These are phyloP conservation scores for Podaxis mareebaensis DNA, from an alignment of 768 basidiomycete species.

Conservation along the genomic window DNA sequence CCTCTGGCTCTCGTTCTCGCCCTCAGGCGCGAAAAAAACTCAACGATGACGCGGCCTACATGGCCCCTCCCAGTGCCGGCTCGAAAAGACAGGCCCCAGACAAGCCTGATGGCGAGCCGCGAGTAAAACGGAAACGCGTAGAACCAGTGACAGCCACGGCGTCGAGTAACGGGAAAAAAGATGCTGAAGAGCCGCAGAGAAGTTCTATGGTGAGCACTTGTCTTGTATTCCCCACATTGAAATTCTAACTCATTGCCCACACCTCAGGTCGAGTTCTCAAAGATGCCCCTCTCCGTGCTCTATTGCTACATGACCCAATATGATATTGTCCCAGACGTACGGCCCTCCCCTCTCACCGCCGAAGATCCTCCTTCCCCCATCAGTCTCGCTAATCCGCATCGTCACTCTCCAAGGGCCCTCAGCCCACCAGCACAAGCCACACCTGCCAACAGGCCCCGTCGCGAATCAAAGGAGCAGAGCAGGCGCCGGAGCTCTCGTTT, in stretches of 20 bases:
- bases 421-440: constrained; percentile 50
- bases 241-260: constrained; percentile 3
- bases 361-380: constrained; percentile 73
- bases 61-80: constrained; percentile 54
- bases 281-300: constrained; percentile 63
- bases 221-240: not conserved
- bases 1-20: constrained; percentile 58
- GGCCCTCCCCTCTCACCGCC: constrained; percentile 66
- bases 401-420: constrained; percentile 47
- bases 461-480: constrained; percentile 61
- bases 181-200: constrained; percentile 39
- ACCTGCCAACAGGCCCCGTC: constrained; percentile 71
- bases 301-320: constrained; percentile 75
- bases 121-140: constrained; percentile 71
- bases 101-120: constrained; percentile 70
- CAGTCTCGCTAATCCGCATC: constrained; percentile 51
- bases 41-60: constrained; percentile 72
- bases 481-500: constrained; percentile 73
- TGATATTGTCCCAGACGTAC: constrained; percentile 68
- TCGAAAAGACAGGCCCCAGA: constrained; percentile 69
- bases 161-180: constrained; percentile 31
- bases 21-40: constrained; percentile 63
- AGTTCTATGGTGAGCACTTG: constrained; percentile 42
- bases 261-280: constrained; percentile 71
- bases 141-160: constrained; percentile 38